Evolutionary conservation across 495 filamentous ascomycete species (phyloP).

Genomic region (Rusavskia elegans): DNA sequence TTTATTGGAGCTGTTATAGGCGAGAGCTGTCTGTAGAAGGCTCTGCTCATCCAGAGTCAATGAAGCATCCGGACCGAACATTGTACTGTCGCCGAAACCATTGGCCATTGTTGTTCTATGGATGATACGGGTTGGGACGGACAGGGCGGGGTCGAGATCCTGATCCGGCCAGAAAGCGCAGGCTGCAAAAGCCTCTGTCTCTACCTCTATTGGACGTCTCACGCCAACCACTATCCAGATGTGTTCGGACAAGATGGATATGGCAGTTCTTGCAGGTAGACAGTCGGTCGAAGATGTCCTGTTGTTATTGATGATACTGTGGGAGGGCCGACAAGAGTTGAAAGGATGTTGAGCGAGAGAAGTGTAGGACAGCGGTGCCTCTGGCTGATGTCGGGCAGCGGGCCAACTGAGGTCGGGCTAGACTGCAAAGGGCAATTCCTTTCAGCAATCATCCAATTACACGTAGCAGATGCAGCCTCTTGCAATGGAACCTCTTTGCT

Average conservation of each 20-base stretch:
- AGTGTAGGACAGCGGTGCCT: slow-evolving; percentile 15
- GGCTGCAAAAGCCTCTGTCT: no score
- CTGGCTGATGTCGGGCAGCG: background rate
- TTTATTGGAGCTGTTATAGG: slow-evolving; percentile 29
- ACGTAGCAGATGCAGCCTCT: background rate
- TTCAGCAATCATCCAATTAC: background rate
- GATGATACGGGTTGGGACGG: slow-evolving; percentile 5
- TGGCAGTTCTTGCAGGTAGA: no score
- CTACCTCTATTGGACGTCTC: no score
- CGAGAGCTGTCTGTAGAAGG: slow-evolving; percentile 73
- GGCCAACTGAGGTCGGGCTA: background rate
- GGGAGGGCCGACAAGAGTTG: no score
- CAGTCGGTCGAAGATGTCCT: no score
- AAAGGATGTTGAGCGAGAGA: no score
- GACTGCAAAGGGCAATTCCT: background rate
- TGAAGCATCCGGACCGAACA: slow-evolving; percentile 29
- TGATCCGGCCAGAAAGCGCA: no score
- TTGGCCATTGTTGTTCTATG: slow-evolving; percentile 16
- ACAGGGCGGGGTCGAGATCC: no score
- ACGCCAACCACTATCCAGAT: no score
- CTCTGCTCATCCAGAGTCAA: slow-evolving; percentile 79
- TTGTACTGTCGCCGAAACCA: slow-evolving; percentile 19
- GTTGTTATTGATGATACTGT: no score
- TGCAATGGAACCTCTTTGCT: background rate
- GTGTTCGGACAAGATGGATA: no score